phyloP scores from a whole-genome alignment of 805 yeast species.

The Phaffomyces thermotolerans region DNA sequence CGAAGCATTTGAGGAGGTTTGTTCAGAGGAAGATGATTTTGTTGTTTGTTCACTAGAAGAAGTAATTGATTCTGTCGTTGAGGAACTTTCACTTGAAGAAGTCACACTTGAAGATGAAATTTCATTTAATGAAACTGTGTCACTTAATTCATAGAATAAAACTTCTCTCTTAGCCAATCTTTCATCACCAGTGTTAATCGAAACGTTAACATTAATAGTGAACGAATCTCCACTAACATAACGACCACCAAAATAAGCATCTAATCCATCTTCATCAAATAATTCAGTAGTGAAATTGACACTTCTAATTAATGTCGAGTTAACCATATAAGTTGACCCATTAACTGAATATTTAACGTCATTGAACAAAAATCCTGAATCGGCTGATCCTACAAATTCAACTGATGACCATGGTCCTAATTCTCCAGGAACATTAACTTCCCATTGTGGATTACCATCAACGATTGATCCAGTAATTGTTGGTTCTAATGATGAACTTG shows the following conservation, averaged over 20 bases:
- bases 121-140: constrained; percentile 4
- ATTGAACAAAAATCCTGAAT: neutral
- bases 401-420: neutral
- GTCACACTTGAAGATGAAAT: neutral
- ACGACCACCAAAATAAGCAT: constrained; percentile 3
- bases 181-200: constrained; percentile 11
- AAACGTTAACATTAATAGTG: neutral
- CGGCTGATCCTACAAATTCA: neutral
- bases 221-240: constrained; percentile 1
- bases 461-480: neutral
- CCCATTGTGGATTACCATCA: constrained; percentile 3
- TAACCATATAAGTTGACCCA: neutral
- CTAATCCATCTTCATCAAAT: neutral
- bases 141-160: neutral
- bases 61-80: neutral
- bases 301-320: neutral
- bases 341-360: neutral
- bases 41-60: neutral
- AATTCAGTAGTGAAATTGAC: neutral
- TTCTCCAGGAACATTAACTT: neutral
- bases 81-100: neutral
- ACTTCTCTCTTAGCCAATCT: constrained; percentile 6
- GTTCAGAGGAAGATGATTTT: too few species aligned
- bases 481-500: neutral
- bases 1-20: too few species aligned